A percentile compares a stretch with the other conserved stretches of the same genome.
These are phyloP conservation scores for Macaranga tanarius DNA, from an alignment of 441 rosid genomes.

Conservation along the genomic window DNA sequence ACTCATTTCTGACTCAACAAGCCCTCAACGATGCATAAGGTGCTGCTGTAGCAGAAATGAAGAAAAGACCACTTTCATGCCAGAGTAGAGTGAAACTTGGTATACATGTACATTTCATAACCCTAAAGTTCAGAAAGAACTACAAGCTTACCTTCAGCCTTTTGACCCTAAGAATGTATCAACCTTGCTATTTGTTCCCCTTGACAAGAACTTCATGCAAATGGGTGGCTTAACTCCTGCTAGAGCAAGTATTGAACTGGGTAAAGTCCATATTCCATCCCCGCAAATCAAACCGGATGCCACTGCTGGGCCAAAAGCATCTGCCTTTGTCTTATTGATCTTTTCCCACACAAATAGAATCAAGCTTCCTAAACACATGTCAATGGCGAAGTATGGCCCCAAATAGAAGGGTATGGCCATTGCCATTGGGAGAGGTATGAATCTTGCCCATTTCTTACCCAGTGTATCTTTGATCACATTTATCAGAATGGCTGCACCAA, in stretches of 20 bases:
- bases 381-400: conserved; percentile 79
- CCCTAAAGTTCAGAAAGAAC: not conserved
- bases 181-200: conserved; percentile 26
- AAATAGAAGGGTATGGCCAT: conserved; percentile 92
- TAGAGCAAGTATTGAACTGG: conserved; percentile 70
- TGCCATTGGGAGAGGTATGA: conserved; percentile 72
- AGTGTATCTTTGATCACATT: conserved; percentile 54
- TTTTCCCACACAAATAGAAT: conserved; percentile 74
- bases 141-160: not conserved
- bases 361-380: conserved; percentile 83
- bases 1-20: too few species aligned
- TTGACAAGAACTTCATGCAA: conserved; percentile 87
- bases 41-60: too few species aligned
- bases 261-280: conserved; percentile 84
- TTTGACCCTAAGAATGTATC: conserved; percentile 17
- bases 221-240: conserved; percentile 75
- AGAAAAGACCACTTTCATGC: too few species aligned
- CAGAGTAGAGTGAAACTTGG: too few species aligned
- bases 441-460: conserved; percentile 43
- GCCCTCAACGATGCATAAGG: too few species aligned
- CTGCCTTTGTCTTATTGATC: conserved; percentile 59
- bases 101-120: too few species aligned
- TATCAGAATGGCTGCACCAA: conserved; percentile 56
- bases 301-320: conserved; percentile 72
- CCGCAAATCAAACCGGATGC: conserved; percentile 94